phyloP scores from a whole-genome alignment of 306 rosid species.

The Oxytropis ochrocephala region DNA sequence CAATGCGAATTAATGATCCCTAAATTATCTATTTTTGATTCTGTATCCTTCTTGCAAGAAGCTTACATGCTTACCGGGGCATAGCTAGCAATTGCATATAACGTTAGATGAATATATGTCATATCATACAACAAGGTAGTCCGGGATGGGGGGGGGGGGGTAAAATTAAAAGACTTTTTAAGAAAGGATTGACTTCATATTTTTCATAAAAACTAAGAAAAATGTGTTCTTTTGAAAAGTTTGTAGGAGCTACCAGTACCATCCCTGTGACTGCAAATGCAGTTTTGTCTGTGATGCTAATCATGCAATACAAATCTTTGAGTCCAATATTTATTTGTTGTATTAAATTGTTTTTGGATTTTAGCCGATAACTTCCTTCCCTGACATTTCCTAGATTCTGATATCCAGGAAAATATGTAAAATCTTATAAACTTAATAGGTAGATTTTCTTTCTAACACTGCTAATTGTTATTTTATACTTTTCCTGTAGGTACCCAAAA shows the following conservation, averaged over 20 bases:
- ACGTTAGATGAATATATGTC: too few relatives aligned
- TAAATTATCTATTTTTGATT: too few relatives aligned
- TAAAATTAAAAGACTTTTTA: too few relatives aligned
- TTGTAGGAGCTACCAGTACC: too few relatives aligned
- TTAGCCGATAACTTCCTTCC: neutral
- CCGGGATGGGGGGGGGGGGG: too few relatives aligned
- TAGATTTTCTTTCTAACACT: neutral
- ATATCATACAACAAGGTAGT: neutral
- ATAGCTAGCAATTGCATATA: too few relatives aligned
- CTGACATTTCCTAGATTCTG: neutral
- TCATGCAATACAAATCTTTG: neutral
- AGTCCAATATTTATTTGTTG: neutral
- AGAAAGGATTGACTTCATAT: too few relatives aligned
- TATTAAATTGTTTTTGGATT: neutral
- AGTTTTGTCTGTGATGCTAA: neutral
- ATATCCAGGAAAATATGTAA: neutral
- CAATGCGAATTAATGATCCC: neutral
- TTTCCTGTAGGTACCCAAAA: slow-evolving; percentile 57
- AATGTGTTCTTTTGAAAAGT: too few relatives aligned
- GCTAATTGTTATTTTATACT: neutral
- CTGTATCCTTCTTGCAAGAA: neutral
- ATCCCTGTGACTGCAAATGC: neutral
- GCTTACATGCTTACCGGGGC: neutral
- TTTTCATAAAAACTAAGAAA: too few relatives aligned
- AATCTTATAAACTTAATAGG: neutral